Evolutionary conservation across 1,284 basidiomycete genomes (phyloP), one percentile per base, ranked within the genome.

Genomic region (Malassezia vespertilionis): DNA sequence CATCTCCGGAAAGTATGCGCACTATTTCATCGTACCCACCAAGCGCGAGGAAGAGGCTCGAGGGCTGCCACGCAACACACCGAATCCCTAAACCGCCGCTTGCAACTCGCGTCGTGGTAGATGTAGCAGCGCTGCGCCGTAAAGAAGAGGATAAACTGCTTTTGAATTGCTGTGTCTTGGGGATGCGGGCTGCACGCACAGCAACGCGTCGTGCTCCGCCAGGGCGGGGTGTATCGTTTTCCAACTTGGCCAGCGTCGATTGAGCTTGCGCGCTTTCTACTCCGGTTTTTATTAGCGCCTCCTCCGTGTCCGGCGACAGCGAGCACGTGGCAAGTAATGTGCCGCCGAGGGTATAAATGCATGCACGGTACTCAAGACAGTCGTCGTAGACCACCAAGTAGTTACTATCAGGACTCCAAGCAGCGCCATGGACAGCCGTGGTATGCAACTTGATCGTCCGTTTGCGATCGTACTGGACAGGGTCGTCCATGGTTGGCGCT

Each of bases 21-120:
- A 72, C 65, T 34, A 53, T 57, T 14, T 63, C 67, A 38, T 72
- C 67, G 34, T 60, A 71, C 2, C 68, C 71, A 3, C 68, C 72
- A 0, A 72, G 38, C 1, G 69, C 66, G 2, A 73, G 36, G 22
- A 61, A 70, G n/a, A 60, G 46, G 0, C 69, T 64, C 4, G 54
- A 54, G 3, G 58, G 62, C 43, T 63, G 61, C 72, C 72, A 73
- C 5, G 50, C 37, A 3, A 72, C 58, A 2, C 41, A 44, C 12
- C 69, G 52, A 24, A 72, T 57, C 1, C 72, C 72, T 11, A 69
- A 47, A 1, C 66, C 69, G 2, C 66, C 60, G 12, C 57, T 56
- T 27, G 57, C 40, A 6, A 48, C 20, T 18, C 35, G 39, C 5
- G 38, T 18, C 12, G n/a, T 7, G 15, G 15, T 18, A 9, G 26